These are phyloP conservation scores for Tylopilus sp. DNA, from an alignment of 1,284 basidiomycete genomes.

Conservation along the genomic window DNA sequence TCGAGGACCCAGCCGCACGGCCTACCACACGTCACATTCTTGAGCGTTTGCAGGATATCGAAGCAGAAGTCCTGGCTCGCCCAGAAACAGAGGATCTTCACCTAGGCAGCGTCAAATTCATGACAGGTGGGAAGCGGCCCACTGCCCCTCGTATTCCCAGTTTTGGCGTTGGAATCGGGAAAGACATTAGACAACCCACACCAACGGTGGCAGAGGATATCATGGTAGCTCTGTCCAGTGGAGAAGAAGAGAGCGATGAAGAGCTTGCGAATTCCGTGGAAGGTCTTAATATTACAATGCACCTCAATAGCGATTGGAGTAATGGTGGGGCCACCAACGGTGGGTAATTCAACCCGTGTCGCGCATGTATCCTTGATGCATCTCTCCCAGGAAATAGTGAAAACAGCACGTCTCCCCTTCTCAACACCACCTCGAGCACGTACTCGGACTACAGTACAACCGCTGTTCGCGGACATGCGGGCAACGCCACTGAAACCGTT, in stretches of 20 bases:
- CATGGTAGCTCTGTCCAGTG: constrained; percentile 35
- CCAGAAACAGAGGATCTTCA: constrained; percentile 68
- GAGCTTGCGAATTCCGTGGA: constrained; percentile 69
- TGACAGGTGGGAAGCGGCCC: constrained; percentile 60
- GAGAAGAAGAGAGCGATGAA: constrained; percentile 54
- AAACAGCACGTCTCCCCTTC: constrained; percentile 52
- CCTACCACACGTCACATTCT: constrained; percentile 81
- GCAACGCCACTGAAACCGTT: constrained; percentile 40
- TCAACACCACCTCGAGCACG: constrained; percentile 44
- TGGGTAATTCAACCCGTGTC: constrained; percentile 21
- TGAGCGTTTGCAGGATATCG: constrained; percentile 70
- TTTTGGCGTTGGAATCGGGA: constrained; percentile 73
- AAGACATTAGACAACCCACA: constrained; percentile 43
- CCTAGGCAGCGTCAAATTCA: constrained; percentile 82
- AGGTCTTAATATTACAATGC: constrained; percentile 46
- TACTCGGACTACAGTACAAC: constrained; percentile 66
- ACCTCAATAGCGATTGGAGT: constrained; percentile 49
- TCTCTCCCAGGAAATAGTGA: constrained; percentile 34
- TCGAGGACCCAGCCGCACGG: constrained; percentile 62
- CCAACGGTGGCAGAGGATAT: constrained; percentile 23
- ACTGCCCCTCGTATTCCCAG: constrained; percentile 76
- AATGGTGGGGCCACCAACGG: constrained; percentile 37
- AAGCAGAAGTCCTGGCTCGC: constrained; percentile 73
- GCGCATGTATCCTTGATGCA: constrained; percentile 15
- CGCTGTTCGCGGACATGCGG: constrained; percentile 50